Base-by-base conservation (phyloP, 2,329 filamentous ascomycete genomes). In the Sclerotiophoma versabilis region DNA sequence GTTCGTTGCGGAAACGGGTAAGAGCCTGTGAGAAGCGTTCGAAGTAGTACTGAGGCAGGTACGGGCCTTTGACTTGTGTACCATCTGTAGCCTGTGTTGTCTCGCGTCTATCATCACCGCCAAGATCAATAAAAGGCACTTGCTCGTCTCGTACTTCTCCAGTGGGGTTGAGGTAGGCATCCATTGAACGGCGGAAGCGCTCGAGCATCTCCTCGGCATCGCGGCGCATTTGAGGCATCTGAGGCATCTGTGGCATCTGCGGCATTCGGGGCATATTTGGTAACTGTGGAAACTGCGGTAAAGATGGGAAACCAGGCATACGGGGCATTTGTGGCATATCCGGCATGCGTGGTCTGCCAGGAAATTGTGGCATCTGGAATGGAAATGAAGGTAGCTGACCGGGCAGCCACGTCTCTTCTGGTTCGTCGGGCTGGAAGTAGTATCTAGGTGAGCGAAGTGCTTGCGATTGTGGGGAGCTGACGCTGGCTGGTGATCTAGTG, bases 1-100 rank as follows among this genome's bases (percentile, higher is more conserved):
- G 58, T 38, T 81, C 80, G 47, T 79, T 79, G 12, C 79, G 66
- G 59, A 81, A 78, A 5, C 79, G 79, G 1, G 73, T 74, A 0
- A 81, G 58, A 27, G 76, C 77, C 37, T 78, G 70, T 6, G 75
- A 76, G 20, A 81, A 74, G 0, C 78, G 73, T 42, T 80, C 76
- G 7, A 81, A 64, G 57, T 81, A 78, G 34, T 79, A 78, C 53
- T 79, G 78, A 0, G 79, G 70, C 8, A 75, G 73, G 5, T 75
- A 75, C 17, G 79, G 78, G 29, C 69, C 65, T 45, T 65, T 62
- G 17, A 73, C 72, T 29, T 65, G 66, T 4, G 73, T 71, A 12
- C 71, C 72, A 38, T 75, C 74, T 7, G 70, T 72, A 14, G 72
- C 70, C n/a, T 58, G 57, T 4, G 60, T 62, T 4, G 60, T 62